Evolutionary conservation across 176 grass and related monocot genomes (phyloP).

Genomic region (Aegilops longissima): DNA sequence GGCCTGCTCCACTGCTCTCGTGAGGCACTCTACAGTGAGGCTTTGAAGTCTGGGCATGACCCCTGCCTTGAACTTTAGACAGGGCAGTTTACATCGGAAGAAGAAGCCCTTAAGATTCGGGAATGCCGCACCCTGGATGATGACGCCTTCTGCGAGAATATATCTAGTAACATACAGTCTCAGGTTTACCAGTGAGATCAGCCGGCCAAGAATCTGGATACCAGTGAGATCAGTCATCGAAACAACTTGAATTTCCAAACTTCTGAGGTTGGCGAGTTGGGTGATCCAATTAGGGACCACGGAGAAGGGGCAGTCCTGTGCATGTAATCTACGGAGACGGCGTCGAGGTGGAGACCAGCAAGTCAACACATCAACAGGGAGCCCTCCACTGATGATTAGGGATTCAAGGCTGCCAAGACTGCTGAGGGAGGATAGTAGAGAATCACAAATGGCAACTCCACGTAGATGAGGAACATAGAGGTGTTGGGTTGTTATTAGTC

Average conservation of each 20-base stretch:
- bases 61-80: too few relatives aligned
- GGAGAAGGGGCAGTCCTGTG: neutral
- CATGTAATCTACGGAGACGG: neutral
- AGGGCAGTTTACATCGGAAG: neutral
- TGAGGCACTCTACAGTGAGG: neutral
- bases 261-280: neutral
- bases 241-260: neutral
- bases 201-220: neutral
- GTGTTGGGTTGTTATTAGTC: neutral
- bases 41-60: neutral
- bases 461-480: neutral
- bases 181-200: neutral
- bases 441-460: neutral
- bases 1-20: fast-evolving
- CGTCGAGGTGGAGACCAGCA: neutral
- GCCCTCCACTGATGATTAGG: neutral
- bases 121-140: neutral
- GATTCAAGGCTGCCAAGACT: neutral
- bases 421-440: neutral
- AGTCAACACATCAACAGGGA: neutral
- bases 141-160: neutral
- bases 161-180: neutral
- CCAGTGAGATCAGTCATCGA: neutral
- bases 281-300: neutral
- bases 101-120: neutral